These are phyloP conservation scores for Bremia lactucae DNA, from an alignment of 352 stramenopile genomes.

Conservation along the genomic window DNA sequence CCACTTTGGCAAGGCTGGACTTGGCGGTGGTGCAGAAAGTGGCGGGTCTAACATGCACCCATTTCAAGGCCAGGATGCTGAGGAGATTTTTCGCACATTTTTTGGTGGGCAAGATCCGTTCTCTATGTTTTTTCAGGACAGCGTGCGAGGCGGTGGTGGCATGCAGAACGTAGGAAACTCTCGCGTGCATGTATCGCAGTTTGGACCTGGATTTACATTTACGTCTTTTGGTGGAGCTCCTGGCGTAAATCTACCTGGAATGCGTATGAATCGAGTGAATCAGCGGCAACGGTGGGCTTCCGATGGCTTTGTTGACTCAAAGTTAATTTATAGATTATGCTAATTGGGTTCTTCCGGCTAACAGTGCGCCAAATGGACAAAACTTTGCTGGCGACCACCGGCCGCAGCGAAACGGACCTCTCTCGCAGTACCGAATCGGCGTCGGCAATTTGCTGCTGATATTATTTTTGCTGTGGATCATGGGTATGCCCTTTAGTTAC, in stretches of 20 bases:
- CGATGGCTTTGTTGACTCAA: background rate
- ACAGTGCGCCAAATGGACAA: conserved; percentile 19
- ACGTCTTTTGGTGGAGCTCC: conserved; percentile 53
- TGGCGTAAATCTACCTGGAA: conserved; percentile 38
- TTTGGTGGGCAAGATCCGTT: conserved; percentile 77
- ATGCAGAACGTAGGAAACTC: conserved; percentile 39
- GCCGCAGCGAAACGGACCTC: conserved; percentile 22
- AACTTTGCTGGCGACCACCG: conserved; percentile 20
- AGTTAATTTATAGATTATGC: background rate
- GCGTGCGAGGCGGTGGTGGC: conserved; percentile 35
- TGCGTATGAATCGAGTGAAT: conserved; percentile 38
- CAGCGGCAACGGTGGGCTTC: conserved; percentile 35
- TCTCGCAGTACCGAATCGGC: conserved; percentile 51
- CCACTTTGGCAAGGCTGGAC: conserved; percentile 78
- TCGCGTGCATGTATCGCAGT: conserved; percentile 71
- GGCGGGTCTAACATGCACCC: conserved; percentile 28
- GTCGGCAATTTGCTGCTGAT: conserved; percentile 65
- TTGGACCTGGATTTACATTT: conserved; percentile 69
- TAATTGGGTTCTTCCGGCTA: background rate
- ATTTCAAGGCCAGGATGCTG: conserved; percentile 65
- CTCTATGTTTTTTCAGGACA: conserved; percentile 77
- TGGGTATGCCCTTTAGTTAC: conserved; percentile 71
- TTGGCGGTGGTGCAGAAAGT: conserved; percentile 29
- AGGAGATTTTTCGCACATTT: conserved; percentile 77
- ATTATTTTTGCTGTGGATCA: conserved; percentile 69